phyloP scores from a whole-genome alignment of 2,329 filamentous ascomycete species.

The Sphaerostilbella broomeana region DNA sequence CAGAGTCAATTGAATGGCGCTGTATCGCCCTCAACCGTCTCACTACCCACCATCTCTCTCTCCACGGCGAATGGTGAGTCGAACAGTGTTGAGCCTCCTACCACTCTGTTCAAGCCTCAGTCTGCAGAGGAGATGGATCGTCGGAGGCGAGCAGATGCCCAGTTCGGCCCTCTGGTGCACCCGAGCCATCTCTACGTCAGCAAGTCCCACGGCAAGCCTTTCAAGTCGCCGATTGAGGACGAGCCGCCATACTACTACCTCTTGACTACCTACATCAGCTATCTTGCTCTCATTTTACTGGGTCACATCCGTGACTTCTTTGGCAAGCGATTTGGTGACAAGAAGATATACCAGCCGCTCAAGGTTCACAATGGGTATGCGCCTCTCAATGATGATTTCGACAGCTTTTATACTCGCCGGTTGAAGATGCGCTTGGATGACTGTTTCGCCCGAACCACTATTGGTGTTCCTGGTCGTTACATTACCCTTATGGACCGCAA shows the following conservation, averaged over 20 bases:
- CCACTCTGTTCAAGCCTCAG: slow-evolving; percentile 77
- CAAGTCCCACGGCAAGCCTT: slow-evolving; percentile 72
- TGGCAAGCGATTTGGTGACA: slow-evolving; percentile 85
- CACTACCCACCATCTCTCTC: slow-evolving; percentile 83
- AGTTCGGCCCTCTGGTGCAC: slow-evolving; percentile 81
- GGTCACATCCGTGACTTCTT: slow-evolving; percentile 97
- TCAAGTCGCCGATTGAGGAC: slow-evolving; percentile 81
- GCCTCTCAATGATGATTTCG: slow-evolving; percentile 94
- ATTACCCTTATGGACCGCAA: slow-evolving; percentile 89
- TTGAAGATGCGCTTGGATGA: slow-evolving; percentile 94
- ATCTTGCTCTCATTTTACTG: slow-evolving; percentile 89
- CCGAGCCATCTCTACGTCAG: slow-evolving; percentile 82
- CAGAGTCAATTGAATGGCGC: slow-evolving; percentile 49
- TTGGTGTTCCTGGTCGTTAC: slow-evolving; percentile 87
- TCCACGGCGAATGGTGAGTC: slow-evolving; percentile 63
- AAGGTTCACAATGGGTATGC: slow-evolving; percentile 84
- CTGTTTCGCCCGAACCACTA: slow-evolving; percentile 87
- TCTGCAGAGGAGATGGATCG: slow-evolving; percentile 74
- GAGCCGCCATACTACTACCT: slow-evolving; percentile 96
- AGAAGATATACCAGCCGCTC: slow-evolving; percentile 74
- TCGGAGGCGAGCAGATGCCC: slow-evolving; percentile 72
- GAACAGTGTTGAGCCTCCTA: slow-evolving; percentile 64
- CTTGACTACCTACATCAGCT: slow-evolving; percentile 96
- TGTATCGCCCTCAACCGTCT: slow-evolving; percentile 65
- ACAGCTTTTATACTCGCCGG: slow-evolving; percentile 93